Evolutionary conservation across 306 rosid genomes (phyloP), one percentile per base, ranked within the genome.

Genomic region (Quercus gilva): DNA sequence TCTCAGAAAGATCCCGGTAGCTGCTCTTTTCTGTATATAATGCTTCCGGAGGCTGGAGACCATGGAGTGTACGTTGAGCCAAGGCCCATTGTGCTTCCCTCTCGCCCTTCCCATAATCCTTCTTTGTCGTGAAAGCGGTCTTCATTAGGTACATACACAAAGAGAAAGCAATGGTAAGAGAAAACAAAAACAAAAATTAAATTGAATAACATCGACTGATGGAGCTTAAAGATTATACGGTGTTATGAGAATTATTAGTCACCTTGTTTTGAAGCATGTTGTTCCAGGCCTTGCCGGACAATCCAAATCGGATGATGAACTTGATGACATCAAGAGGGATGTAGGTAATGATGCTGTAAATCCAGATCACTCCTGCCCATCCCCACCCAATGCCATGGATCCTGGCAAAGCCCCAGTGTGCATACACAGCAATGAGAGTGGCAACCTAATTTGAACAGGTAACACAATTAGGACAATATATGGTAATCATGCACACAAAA

Each of bases 311-410:
- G 61, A 82, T 92, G 3, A 81, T 0, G 78, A 92, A 92, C 87
- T 94, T 94, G 81, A 94, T 84, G 75, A 92, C 5, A 53, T 94
- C 98, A 8, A 94, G 97, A 72, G 98, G 98, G 75, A 94, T 55
- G 80, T 94, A 94, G 25, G 96, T 92, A 21, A 94, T n/a, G 52
- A 94, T 17, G 78, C 89, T 94, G 81, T 58, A 94, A 56, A 90
- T 14, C 98, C 98, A 94, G 67, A 94, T 94, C 5, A 35, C 86
- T 77, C 92, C 98, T 6, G 96, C 97, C 98, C 98, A 94, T 79
- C 75, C 75, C 98, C 98, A 94, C 1, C 98, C 98, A 76, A 94
- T 73, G 14, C 98, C 98, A 2, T 83, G 14, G 81, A 92, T 89
- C 79, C 87, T 89, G 1, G 98, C 98, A 63, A 94, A 94, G 26